Conservation (phyloP, 2,329 filamentous ascomycete species). For the Ceratocystis variospora region DNA sequence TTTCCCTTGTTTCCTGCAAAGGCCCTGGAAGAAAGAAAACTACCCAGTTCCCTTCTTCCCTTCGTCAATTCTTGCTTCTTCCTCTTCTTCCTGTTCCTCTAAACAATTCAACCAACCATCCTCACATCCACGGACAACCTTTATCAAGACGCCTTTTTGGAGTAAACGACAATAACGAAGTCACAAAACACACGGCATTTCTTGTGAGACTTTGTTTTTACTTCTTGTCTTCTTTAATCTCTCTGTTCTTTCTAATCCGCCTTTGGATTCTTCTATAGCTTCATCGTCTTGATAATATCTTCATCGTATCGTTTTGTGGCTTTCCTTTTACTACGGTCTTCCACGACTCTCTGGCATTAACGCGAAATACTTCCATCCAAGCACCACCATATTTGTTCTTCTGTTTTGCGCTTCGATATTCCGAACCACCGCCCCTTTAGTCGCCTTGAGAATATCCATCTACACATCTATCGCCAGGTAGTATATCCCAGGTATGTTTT, state of each 20-base stretch:
- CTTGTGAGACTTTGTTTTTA: neutral
- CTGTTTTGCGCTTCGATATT: neutral
- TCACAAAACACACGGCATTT: neutral
- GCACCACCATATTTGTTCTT: neutral
- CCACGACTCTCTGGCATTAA: neutral
- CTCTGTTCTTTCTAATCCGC: neutral
- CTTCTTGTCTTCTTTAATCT: neutral
- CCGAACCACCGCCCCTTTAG: neutral
- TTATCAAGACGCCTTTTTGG: neutral
- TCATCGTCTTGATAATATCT: neutral
- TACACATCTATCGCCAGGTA: neutral
- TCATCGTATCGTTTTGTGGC: neutral
- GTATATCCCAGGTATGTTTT: neutral
- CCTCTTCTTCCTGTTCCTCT: slow-evolving; percentile 1
- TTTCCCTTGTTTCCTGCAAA: slow-evolving; percentile 9
- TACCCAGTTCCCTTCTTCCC: slow-evolving; percentile 11
- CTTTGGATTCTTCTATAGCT: neutral
- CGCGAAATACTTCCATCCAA: neutral
- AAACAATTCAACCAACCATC: neutral
- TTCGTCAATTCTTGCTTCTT: slow-evolving; percentile 10
- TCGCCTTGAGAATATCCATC: neutral
- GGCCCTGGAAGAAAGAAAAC: slow-evolving; percentile 11
- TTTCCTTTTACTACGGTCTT: neutral
- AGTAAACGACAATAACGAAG: neutral
- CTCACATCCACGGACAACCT: neutral